Conservation (phyloP, 106 monocot genomes). For the Phalaenopsis aphrodite region DNA sequence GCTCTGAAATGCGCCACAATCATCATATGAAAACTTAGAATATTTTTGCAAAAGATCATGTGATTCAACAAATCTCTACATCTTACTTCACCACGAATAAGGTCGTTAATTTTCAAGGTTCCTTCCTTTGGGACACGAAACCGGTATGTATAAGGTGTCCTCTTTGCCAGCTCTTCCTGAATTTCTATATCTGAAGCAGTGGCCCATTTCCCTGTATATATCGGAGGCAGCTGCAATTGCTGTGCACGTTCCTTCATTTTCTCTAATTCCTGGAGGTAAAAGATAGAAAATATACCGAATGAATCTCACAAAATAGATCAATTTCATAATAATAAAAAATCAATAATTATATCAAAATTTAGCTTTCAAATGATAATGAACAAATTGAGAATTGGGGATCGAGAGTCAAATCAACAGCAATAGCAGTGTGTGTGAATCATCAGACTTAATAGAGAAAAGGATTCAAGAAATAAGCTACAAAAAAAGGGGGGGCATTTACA, state of each 20-base stretch:
- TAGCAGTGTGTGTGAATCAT: too few species aligned
- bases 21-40: not conserved
- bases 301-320: not conserved
- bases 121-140: slow-evolving; percentile 95
- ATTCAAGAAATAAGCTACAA: too few species aligned
- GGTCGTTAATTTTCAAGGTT: slow-evolving; percentile 68
- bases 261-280: slow-evolving; percentile 67
- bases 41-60: not conserved
- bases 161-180: slow-evolving; percentile 68
- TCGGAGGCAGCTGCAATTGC: slow-evolving; percentile 75
- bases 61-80: slow-evolving; percentile 4
- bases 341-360: not conserved
- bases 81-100: slow-evolving; percentile 95
- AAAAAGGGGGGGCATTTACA: too few species aligned
- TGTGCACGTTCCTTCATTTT: slow-evolving; percentile 94
- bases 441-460: too few species aligned
- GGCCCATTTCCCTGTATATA: slow-evolving; percentile 94
- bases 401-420: too few species aligned
- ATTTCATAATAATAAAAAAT: not conserved
- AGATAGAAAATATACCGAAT: not conserved
- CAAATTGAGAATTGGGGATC: not conserved
- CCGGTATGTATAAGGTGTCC: slow-evolving; percentile 89
- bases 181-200: slow-evolving; percentile 73
- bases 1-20: not conserved
- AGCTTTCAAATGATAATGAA: not conserved